phyloP scores from a whole-genome alignment of 2,329 filamentous ascomycete species.

The Ilyonectria mors-panacis region DNA sequence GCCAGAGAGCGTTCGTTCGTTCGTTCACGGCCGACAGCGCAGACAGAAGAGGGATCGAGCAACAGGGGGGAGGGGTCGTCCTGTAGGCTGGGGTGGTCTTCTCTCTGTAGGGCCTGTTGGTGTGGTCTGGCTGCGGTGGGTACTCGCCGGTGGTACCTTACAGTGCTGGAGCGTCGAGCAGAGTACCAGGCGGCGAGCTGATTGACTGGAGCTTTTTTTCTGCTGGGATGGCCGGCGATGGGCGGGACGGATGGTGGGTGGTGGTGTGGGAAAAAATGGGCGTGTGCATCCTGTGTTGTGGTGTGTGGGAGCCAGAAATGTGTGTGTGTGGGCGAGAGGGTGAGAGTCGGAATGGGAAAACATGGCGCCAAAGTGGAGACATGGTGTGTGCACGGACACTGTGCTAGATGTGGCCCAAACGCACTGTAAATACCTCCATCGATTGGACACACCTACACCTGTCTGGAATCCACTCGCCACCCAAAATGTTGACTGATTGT shows the following conservation, averaged over 20 bases:
- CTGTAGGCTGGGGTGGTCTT: background rate
- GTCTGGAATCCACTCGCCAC: slow-evolving; percentile 27
- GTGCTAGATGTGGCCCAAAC: background rate
- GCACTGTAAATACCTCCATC: slow-evolving; percentile 17
- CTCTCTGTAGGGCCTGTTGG: slow-evolving; percentile 12
- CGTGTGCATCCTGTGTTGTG: slow-evolving; percentile 11
- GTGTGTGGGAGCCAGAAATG: slow-evolving; percentile 5
- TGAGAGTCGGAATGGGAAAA: slow-evolving; percentile 19
- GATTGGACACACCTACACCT: background rate
- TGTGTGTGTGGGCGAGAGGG: slow-evolving; percentile 7
- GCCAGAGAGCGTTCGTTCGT: slow-evolving; percentile 30
- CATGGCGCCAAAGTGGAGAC: slow-evolving; percentile 25
- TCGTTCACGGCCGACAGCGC: slow-evolving; percentile 28
- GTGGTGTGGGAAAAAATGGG: slow-evolving; percentile 23
- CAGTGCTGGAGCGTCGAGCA: slow-evolving; percentile 22
- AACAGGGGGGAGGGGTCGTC: slow-evolving; percentile 13
- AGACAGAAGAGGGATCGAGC: slow-evolving; percentile 29
- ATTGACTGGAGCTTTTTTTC: slow-evolving; percentile 22
- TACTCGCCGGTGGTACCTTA: slow-evolving; percentile 28
- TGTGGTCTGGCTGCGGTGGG: slow-evolving; percentile 16
- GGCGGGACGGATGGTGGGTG: slow-evolving; percentile 22
- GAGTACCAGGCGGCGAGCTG: slow-evolving; percentile 14
- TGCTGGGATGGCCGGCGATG: slow-evolving; percentile 26
- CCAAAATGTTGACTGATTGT: slow-evolving; percentile 26
- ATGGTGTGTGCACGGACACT: slow-evolving; percentile 19